phyloP scores from a whole-genome alignment of 2,329 filamentous ascomycete species.

The Clathrospora elynae region DNA sequence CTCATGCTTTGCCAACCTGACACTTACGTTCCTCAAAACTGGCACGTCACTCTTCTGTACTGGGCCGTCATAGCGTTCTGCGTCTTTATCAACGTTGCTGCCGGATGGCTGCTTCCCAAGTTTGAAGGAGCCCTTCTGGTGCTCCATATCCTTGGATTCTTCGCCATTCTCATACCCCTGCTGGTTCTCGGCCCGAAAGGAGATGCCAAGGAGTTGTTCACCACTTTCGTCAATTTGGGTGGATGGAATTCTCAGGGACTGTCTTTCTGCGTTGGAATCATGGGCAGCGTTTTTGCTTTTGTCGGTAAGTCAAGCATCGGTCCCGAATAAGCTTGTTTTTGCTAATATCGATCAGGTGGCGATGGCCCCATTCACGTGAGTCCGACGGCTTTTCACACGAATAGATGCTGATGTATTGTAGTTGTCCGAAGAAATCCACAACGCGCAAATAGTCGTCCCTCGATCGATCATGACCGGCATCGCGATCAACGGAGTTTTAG shows the following conservation, averaged over 20 bases:
- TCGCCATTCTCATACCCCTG: conserved; percentile 56
- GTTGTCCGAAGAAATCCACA: conserved; percentile 39
- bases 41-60: conserved; percentile 58
- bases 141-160: conserved; percentile 57
- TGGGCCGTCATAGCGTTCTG: conserved; percentile 51
- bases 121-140: conserved; percentile 55
- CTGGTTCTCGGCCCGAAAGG: conserved; percentile 50
- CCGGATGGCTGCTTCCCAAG: conserved; percentile 51
- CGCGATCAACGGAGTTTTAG: conserved; percentile 47
- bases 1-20: conserved; percentile 46
- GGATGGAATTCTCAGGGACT: conserved; percentile 52
- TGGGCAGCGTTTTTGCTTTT: conserved; percentile 43
- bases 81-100: conserved; percentile 52
- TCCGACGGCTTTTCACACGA: neutral
- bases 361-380: conserved; percentile 48
- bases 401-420: conserved; percentile 22
- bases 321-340: neutral
- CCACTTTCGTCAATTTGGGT: conserved; percentile 53
- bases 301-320: conserved; percentile 28
- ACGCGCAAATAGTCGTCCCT: conserved; percentile 39
- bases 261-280: conserved; percentile 50
- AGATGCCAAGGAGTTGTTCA: conserved; percentile 50
- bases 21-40: conserved; percentile 48
- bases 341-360: conserved; percentile 11
- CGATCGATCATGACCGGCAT: conserved; percentile 47